phyloP scores from a whole-genome alignment of 768 basidiomycete species.

The Boletus coccyginus region DNA sequence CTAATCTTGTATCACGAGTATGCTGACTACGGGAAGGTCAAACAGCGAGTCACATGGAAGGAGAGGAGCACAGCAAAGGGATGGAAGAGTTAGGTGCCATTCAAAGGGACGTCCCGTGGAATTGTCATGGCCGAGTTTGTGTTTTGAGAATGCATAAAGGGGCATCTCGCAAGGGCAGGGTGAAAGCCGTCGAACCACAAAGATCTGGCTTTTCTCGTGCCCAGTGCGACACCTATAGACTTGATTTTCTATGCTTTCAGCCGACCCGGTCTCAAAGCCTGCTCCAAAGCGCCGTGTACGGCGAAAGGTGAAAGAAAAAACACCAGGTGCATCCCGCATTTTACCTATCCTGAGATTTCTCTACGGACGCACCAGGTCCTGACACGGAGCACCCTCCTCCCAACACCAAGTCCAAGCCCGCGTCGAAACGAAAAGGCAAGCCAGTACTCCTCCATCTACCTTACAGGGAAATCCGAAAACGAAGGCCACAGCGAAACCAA shows the following conservation, averaged over 20 bases:
- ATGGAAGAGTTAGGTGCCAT: no score
- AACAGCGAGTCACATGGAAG: no score
- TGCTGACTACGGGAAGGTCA: no score
- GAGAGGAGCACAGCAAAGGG: no score
- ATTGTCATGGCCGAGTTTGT: not conserved
- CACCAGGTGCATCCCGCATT: not conserved
- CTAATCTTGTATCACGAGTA: no score
- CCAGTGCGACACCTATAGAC: not conserved
- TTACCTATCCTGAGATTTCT: not conserved
- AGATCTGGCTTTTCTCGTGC: not conserved
- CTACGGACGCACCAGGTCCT: not conserved
- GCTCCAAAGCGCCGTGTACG: slow-evolving; percentile 15
- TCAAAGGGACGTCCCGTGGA: not conserved
- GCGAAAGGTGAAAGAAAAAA: slow-evolving; percentile 14
- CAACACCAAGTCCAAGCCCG: not conserved
- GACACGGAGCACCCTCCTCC: slow-evolving; percentile 1
- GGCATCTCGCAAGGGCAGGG: slow-evolving; percentile 9
- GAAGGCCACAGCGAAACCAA: slow-evolving; percentile 8
- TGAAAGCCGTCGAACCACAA: not conserved
- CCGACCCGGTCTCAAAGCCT: not conserved
- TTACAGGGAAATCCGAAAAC: not conserved
- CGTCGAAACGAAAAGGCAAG: slow-evolving; percentile 12
- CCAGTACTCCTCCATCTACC: not conserved
- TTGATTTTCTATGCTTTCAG: not conserved
- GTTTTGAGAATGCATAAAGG: slow-evolving; percentile 8